Evolutionary conservation across 176 grass and related monocot genomes (phyloP), one percentile per base, ranked within the genome.

Genomic region (Panicum miliaceum): DNA sequence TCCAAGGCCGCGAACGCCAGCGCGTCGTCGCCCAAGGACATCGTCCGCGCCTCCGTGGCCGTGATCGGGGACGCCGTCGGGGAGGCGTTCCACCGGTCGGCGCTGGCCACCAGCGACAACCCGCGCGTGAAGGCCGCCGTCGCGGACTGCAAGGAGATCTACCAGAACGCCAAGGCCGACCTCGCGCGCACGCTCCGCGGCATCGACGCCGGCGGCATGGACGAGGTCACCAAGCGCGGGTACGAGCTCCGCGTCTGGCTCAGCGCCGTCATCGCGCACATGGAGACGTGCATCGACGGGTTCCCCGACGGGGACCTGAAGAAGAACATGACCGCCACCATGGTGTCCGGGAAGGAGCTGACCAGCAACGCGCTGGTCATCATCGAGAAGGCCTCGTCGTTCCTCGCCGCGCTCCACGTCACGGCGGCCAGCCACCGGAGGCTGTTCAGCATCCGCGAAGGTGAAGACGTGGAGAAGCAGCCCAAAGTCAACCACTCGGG

Each of bases 261-360:
- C 12, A 97, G 94, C 86, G 89, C 87, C 3, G 94, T 91, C 51
- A 82, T 92, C 74, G 53, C 89, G 76, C 46, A 97, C 66, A 92
- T 90, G 78, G 91, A 97, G 84, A 94, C 89, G 12, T 97, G 94
- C 87, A 82, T 97, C 48, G 94, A 97, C 14, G 94, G 91, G 2
- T 97, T 97, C 82, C 92, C 89, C 52, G 83, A 89, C 3, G 94
- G 94, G 13, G 82, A 88, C 9, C 67, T 97, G 63, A 91, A 85
- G 89, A 56, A 43, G 7, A 91, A 91, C 85, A 88, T 90, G 91
- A 86, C 74, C 58, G 45, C 20, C 18, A 70, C 87, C 14, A 97
- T 93, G 94, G 86, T 60, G 70, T 72, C 80, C n/a, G 86, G 81
- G 0, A 94, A 77, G 89, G 79, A 91, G 42, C 82, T 92, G 37